phyloP scores from a whole-genome alignment of 306 rosid species.

The Vigna reflexopilosa region DNA sequence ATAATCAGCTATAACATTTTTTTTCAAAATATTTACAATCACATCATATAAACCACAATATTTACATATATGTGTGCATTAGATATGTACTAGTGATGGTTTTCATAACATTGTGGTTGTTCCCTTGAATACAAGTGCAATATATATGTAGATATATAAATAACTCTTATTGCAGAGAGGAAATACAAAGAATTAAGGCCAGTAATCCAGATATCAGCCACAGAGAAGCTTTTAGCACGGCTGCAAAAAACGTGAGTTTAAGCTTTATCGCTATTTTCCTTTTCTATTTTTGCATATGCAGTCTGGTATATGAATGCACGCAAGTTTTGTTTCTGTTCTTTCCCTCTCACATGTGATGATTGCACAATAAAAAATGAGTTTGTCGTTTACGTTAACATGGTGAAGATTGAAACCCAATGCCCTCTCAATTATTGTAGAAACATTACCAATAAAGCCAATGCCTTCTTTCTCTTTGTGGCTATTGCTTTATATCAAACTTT shows the following conservation, averaged over 20 bases:
- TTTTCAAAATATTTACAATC: neutral
- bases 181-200: slow-evolving; percentile 98
- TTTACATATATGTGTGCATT: neutral
- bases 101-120: neutral
- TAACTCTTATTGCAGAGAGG: slow-evolving; percentile 65
- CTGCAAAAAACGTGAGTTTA: slow-evolving; percentile 94
- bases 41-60: neutral
- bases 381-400: slow-evolving; percentile 33
- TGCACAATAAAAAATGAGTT: slow-evolving; percentile 35
- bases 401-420: slow-evolving; percentile 15
- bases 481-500: slow-evolving; percentile 17
- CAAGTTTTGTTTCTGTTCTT: slow-evolving; percentile 20
- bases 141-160: neutral
- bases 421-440: slow-evolving; percentile 34
- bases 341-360: slow-evolving; percentile 33
- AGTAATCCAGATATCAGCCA: slow-evolving; percentile 95
- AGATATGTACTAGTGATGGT: no score
- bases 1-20: neutral
- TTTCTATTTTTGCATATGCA: slow-evolving; percentile 29
- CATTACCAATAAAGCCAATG: slow-evolving; percentile 25
- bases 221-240: slow-evolving; percentile 98
- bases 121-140: neutral
- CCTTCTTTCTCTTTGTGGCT: slow-evolving; percentile 5
- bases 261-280: slow-evolving; percentile 2
- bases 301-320: slow-evolving; percentile 32